A percentile compares a stretch with the other conserved stretches of the same genome.
phyloP scores from a whole-genome alignment of 306 rosid genomes.

The Hylodesmum podocarpum region DNA sequence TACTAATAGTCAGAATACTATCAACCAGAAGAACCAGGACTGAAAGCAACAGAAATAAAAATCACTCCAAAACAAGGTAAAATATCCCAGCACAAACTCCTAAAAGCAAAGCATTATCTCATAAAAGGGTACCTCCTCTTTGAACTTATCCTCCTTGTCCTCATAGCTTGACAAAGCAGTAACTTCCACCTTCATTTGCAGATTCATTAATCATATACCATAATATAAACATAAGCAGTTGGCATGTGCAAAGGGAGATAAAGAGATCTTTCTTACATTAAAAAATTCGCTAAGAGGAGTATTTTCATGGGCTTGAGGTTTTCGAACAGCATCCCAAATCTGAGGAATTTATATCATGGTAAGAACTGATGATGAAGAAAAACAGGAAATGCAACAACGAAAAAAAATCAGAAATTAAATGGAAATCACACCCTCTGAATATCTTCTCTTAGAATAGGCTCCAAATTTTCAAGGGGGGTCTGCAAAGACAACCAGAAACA shows the following conservation, averaged over 20 bases:
- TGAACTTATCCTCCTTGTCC: slow-evolving; percentile 86
- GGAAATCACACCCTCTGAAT: slow-evolving; percentile 60
- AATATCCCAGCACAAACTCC: neutral
- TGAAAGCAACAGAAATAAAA: slow-evolving; percentile 15
- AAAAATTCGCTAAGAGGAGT: slow-evolving; percentile 87
- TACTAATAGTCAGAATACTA: slow-evolving; percentile 3
- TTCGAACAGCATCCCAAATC: slow-evolving; percentile 88
- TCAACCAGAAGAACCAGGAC: slow-evolving; percentile 14
- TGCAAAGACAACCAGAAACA: slow-evolving; percentile 33
- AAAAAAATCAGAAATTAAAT: neutral
- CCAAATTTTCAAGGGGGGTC: slow-evolving; percentile 77
- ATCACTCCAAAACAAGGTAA: neutral
- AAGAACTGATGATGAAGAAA: slow-evolving; percentile 24
- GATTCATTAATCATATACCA: slow-evolving; percentile 18
- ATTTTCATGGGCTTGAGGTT: slow-evolving; percentile 69
- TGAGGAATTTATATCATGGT: slow-evolving; percentile 41
- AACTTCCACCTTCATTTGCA: slow-evolving; percentile 73
- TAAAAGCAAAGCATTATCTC: slow-evolving; percentile 9
- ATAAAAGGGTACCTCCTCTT: slow-evolving; percentile 72
- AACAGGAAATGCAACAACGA: neutral
- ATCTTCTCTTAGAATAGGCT: slow-evolving; percentile 80
- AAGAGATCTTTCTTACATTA: slow-evolving; percentile 55
- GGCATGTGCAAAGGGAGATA: slow-evolving; percentile 8
- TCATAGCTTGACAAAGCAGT: slow-evolving; percentile 90
- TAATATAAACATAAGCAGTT: neutral